Evolutionary conservation across 2,329 filamentous ascomycete species (phyloP), one percentile per base, ranked within the genome.

Genomic region (Alternaria ventricosa): DNA sequence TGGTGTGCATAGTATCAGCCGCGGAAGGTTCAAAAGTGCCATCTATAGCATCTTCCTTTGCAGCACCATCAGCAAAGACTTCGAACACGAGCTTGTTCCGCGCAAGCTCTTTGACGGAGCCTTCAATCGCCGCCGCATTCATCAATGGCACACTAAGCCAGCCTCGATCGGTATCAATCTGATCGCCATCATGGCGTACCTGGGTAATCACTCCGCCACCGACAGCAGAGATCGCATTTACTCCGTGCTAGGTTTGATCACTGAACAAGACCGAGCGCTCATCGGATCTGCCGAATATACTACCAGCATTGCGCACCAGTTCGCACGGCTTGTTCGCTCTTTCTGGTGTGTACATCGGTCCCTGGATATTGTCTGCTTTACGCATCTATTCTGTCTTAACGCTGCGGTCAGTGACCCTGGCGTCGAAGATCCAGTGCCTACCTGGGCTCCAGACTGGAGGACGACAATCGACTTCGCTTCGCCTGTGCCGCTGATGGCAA

Each of bases 401-500:
- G 64, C 72, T 3, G 67, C 63, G 7, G 59, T 64, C 4, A 49
- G 33, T 1, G 68, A 75, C 43, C 55, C 61, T 1, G 70, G 66
- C 2, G 3, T 36, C 9, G 44, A 69, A 4, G 11, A 62, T n/a
- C 65, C 65, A 6, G 61, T 68, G 2, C 73, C 75, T 6, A 73
- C 67, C 3, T 77, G 74, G 75, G 61, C 66, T 9, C 75, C 75
- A 4, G 75, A 77, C 45, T 78, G 75, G 73, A 59, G 75, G 23
- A 66, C 66, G 3, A 64, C 66, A 5, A 71, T 71, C 46, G 70
- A 75, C 12, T 75, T 68, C 47, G 70, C 71, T 46, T 75, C 73
- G 13, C 75, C 75, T n/a, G 74, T 78, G 8, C 75, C 75, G 25
- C 62, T 78, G 10, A 76, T 77, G 73, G 75, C 70, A n/a, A 76